Conservation (phyloP, 1,139 yeast genomes). For the Komagataea norvegica region DNA sequence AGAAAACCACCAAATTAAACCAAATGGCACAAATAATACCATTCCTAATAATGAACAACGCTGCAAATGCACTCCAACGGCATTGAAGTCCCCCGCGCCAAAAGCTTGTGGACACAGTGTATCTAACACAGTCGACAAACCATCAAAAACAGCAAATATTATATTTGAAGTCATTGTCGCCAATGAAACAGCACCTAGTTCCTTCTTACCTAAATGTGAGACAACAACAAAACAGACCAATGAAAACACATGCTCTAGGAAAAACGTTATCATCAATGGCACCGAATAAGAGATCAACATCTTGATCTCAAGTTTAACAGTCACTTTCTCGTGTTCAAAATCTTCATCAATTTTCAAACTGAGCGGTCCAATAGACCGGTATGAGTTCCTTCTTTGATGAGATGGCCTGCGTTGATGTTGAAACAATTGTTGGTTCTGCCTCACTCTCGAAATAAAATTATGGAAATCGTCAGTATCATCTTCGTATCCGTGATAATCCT, state of each 20-base stretch:
- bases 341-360: slow-evolving; percentile 33
- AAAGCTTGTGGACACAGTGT: slow-evolving; percentile 84
- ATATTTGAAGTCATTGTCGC: slow-evolving; percentile 89
- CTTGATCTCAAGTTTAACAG: slow-evolving; percentile 40
- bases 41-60: slow-evolving; percentile 57
- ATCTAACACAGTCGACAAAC: slow-evolving; percentile 82
- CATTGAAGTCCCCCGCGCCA: slow-evolving; percentile 59
- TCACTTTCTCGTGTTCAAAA: slow-evolving; percentile 43
- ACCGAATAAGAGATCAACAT: slow-evolving; percentile 51
- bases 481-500: slow-evolving; percentile 37
- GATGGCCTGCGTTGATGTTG: slow-evolving; percentile 10
- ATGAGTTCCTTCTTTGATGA: slow-evolving; percentile 26
- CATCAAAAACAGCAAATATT: slow-evolving; percentile 79
- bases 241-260: slow-evolving; percentile 68
- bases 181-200: slow-evolving; percentile 76
- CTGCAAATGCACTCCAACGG: slow-evolving; percentile 62
- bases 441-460: slow-evolving; percentile 23
- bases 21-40: slow-evolving; percentile 56
- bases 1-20: slow-evolving; percentile 63
- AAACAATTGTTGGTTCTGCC: slow-evolving; percentile 24
- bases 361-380: slow-evolving; percentile 28
- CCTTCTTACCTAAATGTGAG: slow-evolving; percentile 67
- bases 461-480: slow-evolving; percentile 31
- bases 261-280: slow-evolving; percentile 63
- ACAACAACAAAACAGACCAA: slow-evolving; percentile 68